Conservation (phyloP, 495 filamentous ascomycete genomes). For the Coniosporium apollinis region DNA sequence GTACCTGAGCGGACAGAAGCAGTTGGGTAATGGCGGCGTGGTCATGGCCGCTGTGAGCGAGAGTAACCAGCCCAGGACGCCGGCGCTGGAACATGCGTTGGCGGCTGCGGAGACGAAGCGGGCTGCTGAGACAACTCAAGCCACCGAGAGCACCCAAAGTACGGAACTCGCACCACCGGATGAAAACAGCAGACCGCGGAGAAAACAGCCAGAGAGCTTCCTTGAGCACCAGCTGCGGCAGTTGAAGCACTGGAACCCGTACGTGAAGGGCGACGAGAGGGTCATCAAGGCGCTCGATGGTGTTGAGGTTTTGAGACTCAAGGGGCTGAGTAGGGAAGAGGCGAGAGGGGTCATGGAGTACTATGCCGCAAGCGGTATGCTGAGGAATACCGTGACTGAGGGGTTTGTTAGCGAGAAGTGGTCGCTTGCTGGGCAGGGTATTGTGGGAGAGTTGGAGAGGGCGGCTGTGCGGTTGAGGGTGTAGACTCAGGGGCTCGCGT, state of each 20-base stretch:
- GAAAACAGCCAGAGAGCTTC: too few species aligned
- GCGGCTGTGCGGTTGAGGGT: constrained; percentile 15
- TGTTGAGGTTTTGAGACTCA: constrained; percentile 26
- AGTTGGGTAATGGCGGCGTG: constrained; percentile 60
- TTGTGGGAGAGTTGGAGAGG: constrained; percentile 53
- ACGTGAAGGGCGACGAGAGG: constrained; percentile 48
- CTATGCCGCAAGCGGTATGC: constrained; percentile 71
- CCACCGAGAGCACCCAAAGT: constrained; percentile 23
- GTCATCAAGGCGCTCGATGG: constrained; percentile 35
- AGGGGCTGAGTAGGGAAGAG: constrained; percentile 55
- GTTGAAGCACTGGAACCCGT: constrained; percentile 52
- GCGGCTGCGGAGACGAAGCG: constrained; percentile 7
- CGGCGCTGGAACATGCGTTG: constrained; percentile 44
- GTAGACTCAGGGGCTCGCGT: too few species aligned
- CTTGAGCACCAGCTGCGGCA: too few species aligned
- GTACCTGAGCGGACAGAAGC: constrained; percentile 39
- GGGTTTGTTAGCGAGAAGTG: constrained; percentile 66
- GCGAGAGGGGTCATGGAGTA: constrained; percentile 78
- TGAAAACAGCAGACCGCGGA: too few species aligned
- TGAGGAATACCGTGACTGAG: constrained; percentile 53
- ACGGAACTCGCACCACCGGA: too few species aligned
- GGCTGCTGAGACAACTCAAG: constrained; percentile 22
- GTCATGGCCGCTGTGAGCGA: constrained; percentile 56
- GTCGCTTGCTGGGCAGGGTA: constrained; percentile 63
- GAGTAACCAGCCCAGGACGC: constrained; percentile 43